Evolutionary conservation across 345 rosid species (phyloP), one percentile per base, ranked within the genome.

Genomic region (Melaleuca alternifolia): DNA sequence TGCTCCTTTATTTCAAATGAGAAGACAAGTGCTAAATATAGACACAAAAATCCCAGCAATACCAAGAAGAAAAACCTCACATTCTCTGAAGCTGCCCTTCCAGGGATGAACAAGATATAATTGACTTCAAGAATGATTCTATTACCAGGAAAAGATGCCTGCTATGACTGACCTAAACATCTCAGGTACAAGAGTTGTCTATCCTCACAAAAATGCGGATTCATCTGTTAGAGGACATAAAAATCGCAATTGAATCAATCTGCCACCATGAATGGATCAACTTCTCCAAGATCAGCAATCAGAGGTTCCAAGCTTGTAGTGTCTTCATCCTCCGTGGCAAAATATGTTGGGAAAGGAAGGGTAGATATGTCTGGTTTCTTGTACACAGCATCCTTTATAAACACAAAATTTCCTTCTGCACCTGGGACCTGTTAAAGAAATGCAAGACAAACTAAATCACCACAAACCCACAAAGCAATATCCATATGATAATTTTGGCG

Each of bases 331-430:
- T 94, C 98, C 33, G 90, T 84, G 1, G 90, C 91, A 59, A 95
- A 90, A 90, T 91, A 93, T 14, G 99, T 95, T 77, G 99, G 99
- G 91, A 98, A 98, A 33, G 99, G 99, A 89, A 96, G 98, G 84
- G 15, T 26, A 10, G 95, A 91, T 87, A 91, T 50, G 86, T 98
- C 95, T 13, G 98, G 98, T 87, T 96, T 96, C 90, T 93, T 94
- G 93, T 92, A 96, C 50, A 91, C 57, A 9, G 98, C 93, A 88
- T 98, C 99, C 89, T 90, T 95, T 92, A 98, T 87, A 88, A 96
- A 96, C 85, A 96, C 98, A 87, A 95, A 95, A 91, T 94, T 95
- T 33, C 99, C 99, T 92, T 90, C 92, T 2, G 98, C 96, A 44
- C 99, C 99, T 12, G 98, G 98, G 85, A 98, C 97, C 98, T 97